A percentile compares a stretch with the other conserved stretches of the same genome.
Conservation (phyloP, 495 filamentous ascomycete species). For the Penicillium atrosanguineum region DNA sequence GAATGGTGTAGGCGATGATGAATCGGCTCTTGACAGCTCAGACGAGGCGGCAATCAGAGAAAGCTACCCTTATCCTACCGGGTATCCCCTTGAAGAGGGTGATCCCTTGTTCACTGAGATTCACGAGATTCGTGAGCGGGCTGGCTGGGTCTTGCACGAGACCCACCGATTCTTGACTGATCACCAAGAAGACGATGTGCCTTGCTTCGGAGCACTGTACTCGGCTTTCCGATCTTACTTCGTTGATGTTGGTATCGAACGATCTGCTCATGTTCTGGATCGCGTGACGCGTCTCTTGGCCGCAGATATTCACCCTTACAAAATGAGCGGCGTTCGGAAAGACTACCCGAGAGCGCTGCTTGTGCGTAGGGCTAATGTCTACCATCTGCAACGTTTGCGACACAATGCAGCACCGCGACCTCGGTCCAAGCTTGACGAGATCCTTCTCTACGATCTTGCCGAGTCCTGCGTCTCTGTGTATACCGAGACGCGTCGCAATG, state of each 20-base stretch:
- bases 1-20: slow-evolving; percentile 52
- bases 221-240: slow-evolving; percentile 95
- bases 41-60: slow-evolving; percentile 82
- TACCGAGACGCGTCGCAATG: slow-evolving; percentile 89
- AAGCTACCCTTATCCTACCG: slow-evolving; percentile 79
- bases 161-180: slow-evolving; percentile 80
- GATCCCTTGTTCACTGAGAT: slow-evolving; percentile 67
- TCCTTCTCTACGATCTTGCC: slow-evolving; percentile 81
- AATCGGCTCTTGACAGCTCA: slow-evolving; percentile 61
- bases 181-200: slow-evolving; percentile 92
- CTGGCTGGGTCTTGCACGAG: slow-evolving; percentile 75
- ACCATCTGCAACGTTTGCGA: slow-evolving; percentile 87
- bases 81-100: slow-evolving; percentile 70
- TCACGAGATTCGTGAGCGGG: slow-evolving; percentile 73
- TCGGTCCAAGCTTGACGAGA: slow-evolving; percentile 80
- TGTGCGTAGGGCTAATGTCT: slow-evolving; percentile 85
- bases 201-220: slow-evolving; percentile 90
- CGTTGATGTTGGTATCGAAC: slow-evolving; percentile 92
- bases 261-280: slow-evolving; percentile 91
- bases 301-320: slow-evolving; percentile 86
- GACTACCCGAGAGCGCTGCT: slow-evolving; percentile 87
- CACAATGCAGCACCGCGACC: slow-evolving; percentile 87
- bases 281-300: slow-evolving; percentile 76
- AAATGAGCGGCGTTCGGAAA: slow-evolving; percentile 88
- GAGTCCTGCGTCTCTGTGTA: slow-evolving; percentile 92